Evolutionary conservation across 495 filamentous ascomycete genomes (phyloP).

Genomic region (Aspergillus indologenus): DNA sequence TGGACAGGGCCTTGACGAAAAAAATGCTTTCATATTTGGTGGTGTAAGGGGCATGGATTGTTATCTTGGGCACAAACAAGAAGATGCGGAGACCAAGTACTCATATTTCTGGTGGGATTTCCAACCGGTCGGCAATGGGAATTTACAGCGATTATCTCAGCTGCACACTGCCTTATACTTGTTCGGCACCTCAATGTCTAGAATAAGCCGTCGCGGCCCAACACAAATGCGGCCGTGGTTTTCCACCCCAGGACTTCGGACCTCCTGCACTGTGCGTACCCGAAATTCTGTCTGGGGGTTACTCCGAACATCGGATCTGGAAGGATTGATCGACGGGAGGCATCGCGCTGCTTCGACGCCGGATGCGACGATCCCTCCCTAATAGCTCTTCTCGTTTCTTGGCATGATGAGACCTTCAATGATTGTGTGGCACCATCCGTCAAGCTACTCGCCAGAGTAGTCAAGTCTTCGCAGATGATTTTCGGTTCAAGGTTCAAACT

Average conservation of each 20-base stretch:
- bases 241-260: neutral
- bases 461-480: neutral
- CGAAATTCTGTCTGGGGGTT: neutral
- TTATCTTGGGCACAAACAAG: too few relatives aligned
- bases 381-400: neutral
- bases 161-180: too few relatives aligned
- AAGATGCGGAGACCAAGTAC: too few relatives aligned
- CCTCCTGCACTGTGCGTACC: neutral
- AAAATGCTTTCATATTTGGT: too few relatives aligned
- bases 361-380: neutral
- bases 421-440: neutral
- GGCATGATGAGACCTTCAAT: neutral
- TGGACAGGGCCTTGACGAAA: too few relatives aligned
- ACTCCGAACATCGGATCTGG: conserved; percentile 3
- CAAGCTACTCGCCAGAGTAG: neutral
- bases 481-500: neutral
- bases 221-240: neutral
- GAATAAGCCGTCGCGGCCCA: neutral
- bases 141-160: neutral
- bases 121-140: neutral
- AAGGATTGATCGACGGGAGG: conserved; percentile 5
- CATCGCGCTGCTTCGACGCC: neutral
- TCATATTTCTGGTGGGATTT: neutral
- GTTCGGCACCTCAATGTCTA: neutral
- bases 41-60: neutral